A percentile compares a stretch with the other conserved stretches of the same genome.
phyloP scores from a whole-genome alignment of 2,329 filamentous ascomycete genomes.

The Fusarium sp. region DNA sequence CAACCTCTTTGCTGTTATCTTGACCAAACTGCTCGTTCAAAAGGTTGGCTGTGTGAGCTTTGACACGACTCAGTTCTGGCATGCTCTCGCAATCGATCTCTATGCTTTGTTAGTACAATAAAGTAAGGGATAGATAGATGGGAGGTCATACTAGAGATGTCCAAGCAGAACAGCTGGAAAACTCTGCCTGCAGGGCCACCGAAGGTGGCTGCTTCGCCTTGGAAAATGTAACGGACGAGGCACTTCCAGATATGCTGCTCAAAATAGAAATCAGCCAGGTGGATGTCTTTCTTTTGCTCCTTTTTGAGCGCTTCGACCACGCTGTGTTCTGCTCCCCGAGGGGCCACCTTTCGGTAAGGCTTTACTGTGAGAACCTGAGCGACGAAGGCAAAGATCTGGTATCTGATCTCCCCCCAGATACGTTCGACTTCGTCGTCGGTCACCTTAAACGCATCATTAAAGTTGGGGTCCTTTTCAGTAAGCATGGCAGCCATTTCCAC shows the following conservation, averaged over 20 bases:
- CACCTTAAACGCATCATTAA: conserved; percentile 4
- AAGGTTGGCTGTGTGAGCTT: conserved; percentile 1
- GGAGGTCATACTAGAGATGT: conserved; percentile 6
- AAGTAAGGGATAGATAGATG: not conserved
- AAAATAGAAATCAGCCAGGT: not conserved
- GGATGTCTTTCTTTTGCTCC: not conserved
- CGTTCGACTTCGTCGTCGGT: not conserved
- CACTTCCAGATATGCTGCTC: conserved; percentile 18
- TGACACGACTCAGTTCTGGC: conserved; percentile 16
- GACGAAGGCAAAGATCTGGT: conserved; percentile 8
- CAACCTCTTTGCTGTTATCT: not conserved
- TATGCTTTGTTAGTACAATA: not conserved
- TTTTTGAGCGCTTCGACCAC: conserved; percentile 6
- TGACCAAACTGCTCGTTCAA: not conserved
- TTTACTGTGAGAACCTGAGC: conserved; percentile 1
- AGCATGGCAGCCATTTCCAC: not conserved
- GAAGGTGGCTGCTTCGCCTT: not conserved
- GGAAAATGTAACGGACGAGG: conserved; percentile 5
- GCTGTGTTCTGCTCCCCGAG: not conserved
- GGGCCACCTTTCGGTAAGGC: not conserved
- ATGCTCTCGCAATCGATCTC: not conserved
- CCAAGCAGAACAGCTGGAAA: conserved; percentile 22
- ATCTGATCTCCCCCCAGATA: not conserved
- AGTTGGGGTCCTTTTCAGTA: not conserved
- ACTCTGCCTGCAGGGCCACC: conserved; percentile 9